These are phyloP conservation scores for Trichoderma koningiopsis DNA, from an alignment of 2,329 filamentous ascomycete genomes.

Conservation along the genomic window DNA sequence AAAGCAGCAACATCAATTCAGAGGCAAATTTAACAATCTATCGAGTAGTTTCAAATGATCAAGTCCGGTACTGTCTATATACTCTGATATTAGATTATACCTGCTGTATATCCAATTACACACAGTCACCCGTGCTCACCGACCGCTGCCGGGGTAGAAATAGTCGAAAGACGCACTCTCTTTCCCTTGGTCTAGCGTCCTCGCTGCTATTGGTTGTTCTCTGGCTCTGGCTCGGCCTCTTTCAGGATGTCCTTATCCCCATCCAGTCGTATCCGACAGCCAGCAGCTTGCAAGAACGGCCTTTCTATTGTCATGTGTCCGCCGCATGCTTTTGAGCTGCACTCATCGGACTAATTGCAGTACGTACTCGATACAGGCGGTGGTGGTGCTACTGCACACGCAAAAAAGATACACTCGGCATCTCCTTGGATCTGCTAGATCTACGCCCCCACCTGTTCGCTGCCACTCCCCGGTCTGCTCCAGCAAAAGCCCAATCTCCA, in stretches of 20 bases:
- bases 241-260: neutral
- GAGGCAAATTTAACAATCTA: neutral
- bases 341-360: conserved; percentile 4
- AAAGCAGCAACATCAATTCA: neutral
- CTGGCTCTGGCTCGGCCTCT: neutral
- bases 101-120: neutral
- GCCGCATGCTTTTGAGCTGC: conserved; percentile 1
- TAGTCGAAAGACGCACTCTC: neutral
- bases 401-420: neutral
- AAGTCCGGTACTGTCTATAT: neutral
- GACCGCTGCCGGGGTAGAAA: neutral
- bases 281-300: neutral
- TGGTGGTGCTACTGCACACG: neutral
- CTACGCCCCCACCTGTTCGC: neutral
- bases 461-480: neutral
- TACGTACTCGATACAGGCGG: neutral
- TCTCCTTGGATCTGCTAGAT: neutral
- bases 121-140: conserved; percentile 5
- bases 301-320: conserved; percentile 21
- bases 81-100: neutral
- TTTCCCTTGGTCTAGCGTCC: conserved; percentile 1
- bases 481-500: conserved; percentile 11
- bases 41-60: neutral
- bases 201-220: conserved; percentile 21
- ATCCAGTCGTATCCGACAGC: neutral